Evolutionary conservation across 2,329 filamentous ascomycete genomes (phyloP).

Genomic region (Ascocoryne sarcoides): DNA sequence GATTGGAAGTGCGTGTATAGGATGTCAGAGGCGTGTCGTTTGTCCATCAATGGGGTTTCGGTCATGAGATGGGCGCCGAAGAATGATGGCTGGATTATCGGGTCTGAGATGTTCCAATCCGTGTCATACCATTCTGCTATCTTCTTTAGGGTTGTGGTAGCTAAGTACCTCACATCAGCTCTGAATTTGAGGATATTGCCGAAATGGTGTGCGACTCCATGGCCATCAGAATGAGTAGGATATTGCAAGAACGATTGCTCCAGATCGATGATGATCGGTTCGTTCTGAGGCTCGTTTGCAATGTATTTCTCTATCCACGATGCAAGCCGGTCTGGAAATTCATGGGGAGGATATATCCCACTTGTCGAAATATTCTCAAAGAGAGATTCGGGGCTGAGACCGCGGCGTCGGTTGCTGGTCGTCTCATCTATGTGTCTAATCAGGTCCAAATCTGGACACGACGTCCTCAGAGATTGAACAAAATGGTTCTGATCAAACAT

Average conservation of each 20-base stretch:
- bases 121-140: constrained; percentile 24
- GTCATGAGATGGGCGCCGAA: constrained; percentile 33
- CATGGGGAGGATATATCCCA: constrained; percentile 19
- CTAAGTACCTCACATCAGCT: constrained; percentile 21
- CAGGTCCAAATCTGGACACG: constrained; percentile 22
- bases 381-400: constrained; percentile 21
- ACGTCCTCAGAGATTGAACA: constrained; percentile 18
- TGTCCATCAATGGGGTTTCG: constrained; percentile 27
- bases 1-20: constrained; percentile 26
- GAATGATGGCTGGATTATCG: constrained; percentile 27
- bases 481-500: constrained; percentile 27
- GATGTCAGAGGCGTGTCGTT: constrained; percentile 26
- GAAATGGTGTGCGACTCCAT: constrained; percentile 30
- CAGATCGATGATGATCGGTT: constrained; percentile 21
- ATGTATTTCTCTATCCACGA: constrained; percentile 19
- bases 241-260: constrained; percentile 32
- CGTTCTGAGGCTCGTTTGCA: constrained; percentile 9
- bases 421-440: constrained; percentile 17
- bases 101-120: constrained; percentile 16
- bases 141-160: constrained; percentile 27
- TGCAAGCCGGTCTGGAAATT: constrained; percentile 18
- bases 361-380: constrained; percentile 14
- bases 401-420: constrained; percentile 9
- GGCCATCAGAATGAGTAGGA: constrained; percentile 30
- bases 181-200: constrained; percentile 32